These are phyloP conservation scores for Allium sativum DNA, from an alignment of 106 monocot species.

Conservation along the genomic window DNA sequence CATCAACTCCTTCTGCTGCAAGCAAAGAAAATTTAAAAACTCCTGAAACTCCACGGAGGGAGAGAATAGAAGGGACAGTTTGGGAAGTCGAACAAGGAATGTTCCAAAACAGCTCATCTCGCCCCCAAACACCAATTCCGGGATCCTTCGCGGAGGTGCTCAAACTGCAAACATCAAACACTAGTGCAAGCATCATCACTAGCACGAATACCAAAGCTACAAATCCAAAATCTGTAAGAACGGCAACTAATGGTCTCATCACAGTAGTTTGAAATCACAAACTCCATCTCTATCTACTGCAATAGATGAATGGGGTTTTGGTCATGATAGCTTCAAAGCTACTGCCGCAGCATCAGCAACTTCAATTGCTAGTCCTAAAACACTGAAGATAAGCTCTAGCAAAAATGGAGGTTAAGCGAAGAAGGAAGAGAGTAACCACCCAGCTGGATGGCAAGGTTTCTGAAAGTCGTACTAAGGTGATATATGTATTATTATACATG, in stretches of 20 bases:
- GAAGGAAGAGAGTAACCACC: slow-evolving; percentile 39
- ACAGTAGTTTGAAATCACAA: slow-evolving; percentile 7
- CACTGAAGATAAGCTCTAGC: slow-evolving; percentile 11
- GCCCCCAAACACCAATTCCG: slow-evolving; percentile 45
- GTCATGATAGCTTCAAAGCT: slow-evolving; percentile 46
- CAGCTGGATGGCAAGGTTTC: slow-evolving; percentile 90
- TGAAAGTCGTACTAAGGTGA: no score
- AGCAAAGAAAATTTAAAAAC: slow-evolving; percentile 24
- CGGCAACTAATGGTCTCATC: slow-evolving; percentile 34
- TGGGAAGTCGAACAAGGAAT: slow-evolving; percentile 49
- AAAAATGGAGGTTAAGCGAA: slow-evolving; percentile 19
- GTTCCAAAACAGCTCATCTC: slow-evolving; percentile 15
- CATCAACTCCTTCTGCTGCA: slow-evolving; percentile 11
- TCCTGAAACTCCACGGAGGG: slow-evolving; percentile 45
- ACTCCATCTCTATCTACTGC: no score
- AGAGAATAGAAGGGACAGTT: slow-evolving; percentile 70
- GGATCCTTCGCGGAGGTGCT: slow-evolving; percentile 57
- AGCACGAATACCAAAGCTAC: slow-evolving; percentile 9
- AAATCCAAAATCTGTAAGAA: slow-evolving; percentile 70
- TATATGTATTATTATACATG: no score
- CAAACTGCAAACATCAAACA: slow-evolving; percentile 25
- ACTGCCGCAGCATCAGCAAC: slow-evolving; percentile 46
- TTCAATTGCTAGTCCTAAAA: slow-evolving; percentile 1
- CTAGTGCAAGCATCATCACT: no score
- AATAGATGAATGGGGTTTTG: slow-evolving; percentile 44